Evolutionary conservation across 2,329 filamentous ascomycete genomes (phyloP).

Genomic region (Aspergillus pseudoglaucus): DNA sequence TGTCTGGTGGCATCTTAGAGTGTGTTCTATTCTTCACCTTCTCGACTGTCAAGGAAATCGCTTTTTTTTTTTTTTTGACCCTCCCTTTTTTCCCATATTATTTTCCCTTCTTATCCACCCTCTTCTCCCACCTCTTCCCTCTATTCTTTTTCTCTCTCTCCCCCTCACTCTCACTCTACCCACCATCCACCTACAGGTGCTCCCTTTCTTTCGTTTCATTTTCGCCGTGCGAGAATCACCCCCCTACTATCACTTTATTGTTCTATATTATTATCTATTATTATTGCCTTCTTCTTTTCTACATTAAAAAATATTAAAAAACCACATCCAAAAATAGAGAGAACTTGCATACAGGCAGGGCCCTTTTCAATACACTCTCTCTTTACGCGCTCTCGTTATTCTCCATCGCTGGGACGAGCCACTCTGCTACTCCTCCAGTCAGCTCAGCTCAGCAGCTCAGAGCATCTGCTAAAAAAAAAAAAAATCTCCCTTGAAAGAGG

Average conservation of each 20-base stretch:
- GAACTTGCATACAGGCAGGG: slow-evolving; percentile 28
- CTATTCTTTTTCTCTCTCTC: slow-evolving; percentile 8
- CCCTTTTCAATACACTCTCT: slow-evolving; percentile 26
- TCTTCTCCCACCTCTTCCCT: slow-evolving; percentile 9
- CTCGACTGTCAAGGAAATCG: too few relatives aligned
- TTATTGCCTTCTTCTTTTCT: slow-evolving; percentile 11
- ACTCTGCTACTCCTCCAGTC: too few relatives aligned
- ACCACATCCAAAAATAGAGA: slow-evolving; percentile 6
- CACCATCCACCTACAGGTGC: not conserved
- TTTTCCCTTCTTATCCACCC: slow-evolving; percentile 20
- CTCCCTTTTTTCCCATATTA: slow-evolving; percentile 13
- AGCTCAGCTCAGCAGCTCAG: too few relatives aligned
- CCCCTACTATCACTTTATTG: not conserved
- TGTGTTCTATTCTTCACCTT: too few relatives aligned
- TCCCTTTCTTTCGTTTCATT: slow-evolving; percentile 15
- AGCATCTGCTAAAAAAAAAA: too few relatives aligned
- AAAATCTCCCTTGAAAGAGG: slow-evolving; percentile 19
- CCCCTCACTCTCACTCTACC: slow-evolving; percentile 15
- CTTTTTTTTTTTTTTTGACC: slow-evolving; percentile 10
- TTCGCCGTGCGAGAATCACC: slow-evolving; percentile 30
- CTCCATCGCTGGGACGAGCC: slow-evolving; percentile 1
- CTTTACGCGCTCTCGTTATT: slow-evolving; percentile 7
- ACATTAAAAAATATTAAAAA: not conserved
- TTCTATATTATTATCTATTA: not conserved
- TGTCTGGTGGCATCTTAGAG: slow-evolving; percentile 1